Evolutionary conservation across 805 yeast species (phyloP).

Genomic region (Myxozyma lipomycoides): DNA sequence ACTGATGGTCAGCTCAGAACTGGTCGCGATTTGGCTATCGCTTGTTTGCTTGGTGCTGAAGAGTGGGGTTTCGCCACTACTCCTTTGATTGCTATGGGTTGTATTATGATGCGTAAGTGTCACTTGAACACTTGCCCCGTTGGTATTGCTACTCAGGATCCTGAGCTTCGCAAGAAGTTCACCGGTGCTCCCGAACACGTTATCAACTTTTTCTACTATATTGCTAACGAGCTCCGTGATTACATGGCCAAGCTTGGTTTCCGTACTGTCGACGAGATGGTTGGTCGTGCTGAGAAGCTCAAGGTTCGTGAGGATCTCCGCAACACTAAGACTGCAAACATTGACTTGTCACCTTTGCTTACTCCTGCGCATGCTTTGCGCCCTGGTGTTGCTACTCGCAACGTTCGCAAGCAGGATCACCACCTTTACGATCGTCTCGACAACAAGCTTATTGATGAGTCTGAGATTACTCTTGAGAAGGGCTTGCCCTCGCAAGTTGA

Average conservation of each 20-base stretch:
- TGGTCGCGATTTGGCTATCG: constrained; percentile 95
- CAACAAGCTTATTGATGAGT: constrained; percentile 92
- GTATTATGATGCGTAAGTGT: constrained; percentile 94
- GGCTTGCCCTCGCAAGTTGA: constrained; percentile 96
- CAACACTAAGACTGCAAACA: constrained; percentile 83
- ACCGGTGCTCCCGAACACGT: constrained; percentile 98
- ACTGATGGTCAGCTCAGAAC: constrained; percentile 98
- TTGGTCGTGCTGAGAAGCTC: constrained; percentile 91
- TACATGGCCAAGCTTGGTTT: constrained; percentile 95
- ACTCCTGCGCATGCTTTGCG: constrained; percentile 96
- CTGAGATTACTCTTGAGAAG: constrained; percentile 89
- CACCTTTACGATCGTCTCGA: constrained; percentile 88
- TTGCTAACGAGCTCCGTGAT: constrained; percentile 84
- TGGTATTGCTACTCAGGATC: constrained; percentile 98
- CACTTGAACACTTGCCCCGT: constrained; percentile 95
- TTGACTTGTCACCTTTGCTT: constrained; percentile 86
- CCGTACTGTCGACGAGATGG: constrained; percentile 96
- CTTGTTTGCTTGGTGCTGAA: constrained; percentile 94
- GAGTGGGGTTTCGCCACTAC: constrained; percentile 98
- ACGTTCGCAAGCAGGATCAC: constrained; percentile 91
- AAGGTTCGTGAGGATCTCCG: constrained; percentile 78
- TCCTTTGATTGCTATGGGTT: constrained; percentile 95
- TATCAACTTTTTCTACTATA: constrained; percentile 92
- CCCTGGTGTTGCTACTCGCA: constrained; percentile 93
- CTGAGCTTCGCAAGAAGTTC: constrained; percentile 84